phyloP scores from a whole-genome alignment of 1,139 yeast genomes.

The Geotrichum aggregatum region DNA sequence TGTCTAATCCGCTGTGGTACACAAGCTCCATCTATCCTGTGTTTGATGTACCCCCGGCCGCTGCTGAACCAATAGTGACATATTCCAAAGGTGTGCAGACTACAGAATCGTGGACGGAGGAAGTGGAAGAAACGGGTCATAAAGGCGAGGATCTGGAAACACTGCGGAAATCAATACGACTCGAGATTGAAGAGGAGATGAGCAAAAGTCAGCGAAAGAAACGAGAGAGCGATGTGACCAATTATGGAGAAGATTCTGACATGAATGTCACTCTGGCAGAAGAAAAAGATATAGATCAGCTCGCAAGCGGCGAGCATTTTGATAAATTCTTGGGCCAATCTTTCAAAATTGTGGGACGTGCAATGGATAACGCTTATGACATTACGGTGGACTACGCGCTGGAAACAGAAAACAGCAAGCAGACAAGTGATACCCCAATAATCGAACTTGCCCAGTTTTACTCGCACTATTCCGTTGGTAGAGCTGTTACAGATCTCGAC shows the following conservation, averaged over 20 bases:
- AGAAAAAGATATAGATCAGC: slow-evolving; percentile 21
- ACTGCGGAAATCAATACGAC: slow-evolving; percentile 12
- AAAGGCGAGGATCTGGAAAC: slow-evolving; percentile 12
- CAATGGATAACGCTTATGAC: slow-evolving; percentile 38
- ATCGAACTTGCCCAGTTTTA: slow-evolving; percentile 30
- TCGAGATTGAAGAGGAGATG: slow-evolving; percentile 22
- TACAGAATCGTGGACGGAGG: slow-evolving; percentile 1
- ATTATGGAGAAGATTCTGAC: slow-evolving; percentile 9
- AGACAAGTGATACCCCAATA: slow-evolving; percentile 16
- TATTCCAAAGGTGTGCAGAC: slow-evolving; percentile 33
- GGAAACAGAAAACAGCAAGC: slow-evolving; percentile 16
- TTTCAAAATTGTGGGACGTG: slow-evolving; percentile 43
- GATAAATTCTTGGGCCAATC: slow-evolving; percentile 40
- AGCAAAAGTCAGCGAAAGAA: slow-evolving; percentile 9
- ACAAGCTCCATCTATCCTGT: slow-evolving; percentile 12
- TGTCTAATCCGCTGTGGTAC: background rate
- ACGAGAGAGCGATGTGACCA: slow-evolving; percentile 12
- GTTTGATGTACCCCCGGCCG: slow-evolving; percentile 14
- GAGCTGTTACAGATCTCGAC: slow-evolving; percentile 43
- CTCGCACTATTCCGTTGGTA: slow-evolving; percentile 29
- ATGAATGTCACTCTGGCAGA: slow-evolving; percentile 10
- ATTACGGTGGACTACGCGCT: slow-evolving; percentile 37
- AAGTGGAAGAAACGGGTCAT: slow-evolving; percentile 8
- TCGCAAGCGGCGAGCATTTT: slow-evolving; percentile 18
- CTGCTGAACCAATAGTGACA: slow-evolving; percentile 22